Evolutionary conservation across 345 rosid genomes (phyloP).

Genomic region (Erysimum cheiranthoides): DNA sequence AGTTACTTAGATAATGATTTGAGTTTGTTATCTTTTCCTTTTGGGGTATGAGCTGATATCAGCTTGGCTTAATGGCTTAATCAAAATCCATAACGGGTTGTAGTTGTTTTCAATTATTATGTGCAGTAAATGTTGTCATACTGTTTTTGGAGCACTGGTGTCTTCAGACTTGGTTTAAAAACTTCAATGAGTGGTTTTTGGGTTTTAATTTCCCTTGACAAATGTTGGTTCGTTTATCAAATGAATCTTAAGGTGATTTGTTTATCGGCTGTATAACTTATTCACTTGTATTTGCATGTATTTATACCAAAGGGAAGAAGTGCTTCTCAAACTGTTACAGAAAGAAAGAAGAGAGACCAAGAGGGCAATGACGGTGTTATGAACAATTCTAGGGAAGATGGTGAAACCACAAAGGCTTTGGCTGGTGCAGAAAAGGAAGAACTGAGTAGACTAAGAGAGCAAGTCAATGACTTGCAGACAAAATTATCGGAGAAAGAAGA

Average conservation of each 20-base stretch:
- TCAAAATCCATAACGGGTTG: not conserved
- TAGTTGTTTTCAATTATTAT: not conserved
- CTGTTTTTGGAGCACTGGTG: constrained; percentile 23
- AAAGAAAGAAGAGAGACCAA: constrained; percentile 69
- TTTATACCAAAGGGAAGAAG: constrained; percentile 67
- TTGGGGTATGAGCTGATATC: constrained; percentile 28
- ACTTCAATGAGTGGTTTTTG: constrained; percentile 6
- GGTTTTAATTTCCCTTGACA: constrained; percentile 17
- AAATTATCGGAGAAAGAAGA: constrained; percentile 87
- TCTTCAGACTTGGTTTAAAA: constrained; percentile 26
- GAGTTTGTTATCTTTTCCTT: constrained; percentile 30
- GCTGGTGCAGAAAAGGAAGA: constrained; percentile 66
- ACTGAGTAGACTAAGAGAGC: constrained; percentile 63
- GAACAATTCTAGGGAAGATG: constrained; percentile 52
- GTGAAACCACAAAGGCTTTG: constrained; percentile 56
- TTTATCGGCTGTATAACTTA: not conserved
- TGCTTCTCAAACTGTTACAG: constrained; percentile 60
- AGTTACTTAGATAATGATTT: not conserved
- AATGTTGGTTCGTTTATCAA: constrained; percentile 8
- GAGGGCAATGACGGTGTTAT: constrained; percentile 57
- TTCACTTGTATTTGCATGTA: constrained; percentile 43
- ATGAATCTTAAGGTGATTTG: not conserved
- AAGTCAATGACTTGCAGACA: constrained; percentile 73
- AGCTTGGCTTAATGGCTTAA: not conserved
- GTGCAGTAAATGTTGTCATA: constrained; percentile 20